Evolutionary conservation across 306 rosid genomes (phyloP).

Genomic region (Prinsepia uniflora): DNA sequence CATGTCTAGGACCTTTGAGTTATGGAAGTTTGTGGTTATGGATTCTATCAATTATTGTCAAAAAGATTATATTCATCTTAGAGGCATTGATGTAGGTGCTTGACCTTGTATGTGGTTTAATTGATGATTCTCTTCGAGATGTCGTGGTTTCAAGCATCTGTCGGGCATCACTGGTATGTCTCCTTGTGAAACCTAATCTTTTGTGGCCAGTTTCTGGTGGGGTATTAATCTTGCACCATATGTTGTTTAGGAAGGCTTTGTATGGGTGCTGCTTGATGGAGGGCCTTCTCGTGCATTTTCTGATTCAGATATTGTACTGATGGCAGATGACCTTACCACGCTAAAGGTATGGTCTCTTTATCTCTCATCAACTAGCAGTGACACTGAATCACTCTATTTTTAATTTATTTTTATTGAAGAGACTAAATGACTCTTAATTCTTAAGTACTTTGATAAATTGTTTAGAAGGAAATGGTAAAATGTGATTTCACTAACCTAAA

Average conservation of each 20-base stretch:
- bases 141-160: conserved; percentile 44
- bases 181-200: conserved; percentile 11
- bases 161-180: conserved; percentile 48
- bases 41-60: conserved; percentile 9
- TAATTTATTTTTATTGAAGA: too few species aligned
- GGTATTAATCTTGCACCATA: conserved; percentile 10
- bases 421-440: conserved; percentile 1
- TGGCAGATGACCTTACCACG: conserved; percentile 42
- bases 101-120: conserved; percentile 37
- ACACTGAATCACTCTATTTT: too few species aligned
- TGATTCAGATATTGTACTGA: conserved; percentile 35
- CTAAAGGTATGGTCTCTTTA: conserved; percentile 36
- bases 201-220: neutral
- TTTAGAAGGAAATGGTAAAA: neutral
- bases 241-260: conserved; percentile 47
- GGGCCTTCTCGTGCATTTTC: conserved; percentile 60
- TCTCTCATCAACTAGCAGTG: neutral
- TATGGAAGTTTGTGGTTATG: neutral
- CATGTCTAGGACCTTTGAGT: neutral
- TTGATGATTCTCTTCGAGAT: conserved; percentile 47
- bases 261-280: conserved; percentile 54
- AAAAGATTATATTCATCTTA: conserved; percentile 12
- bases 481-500: neutral
- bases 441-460: neutral
- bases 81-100: conserved; percentile 36